These are phyloP conservation scores for Zymoseptoria brevis DNA, from an alignment of 2,329 filamentous ascomycete species.

Conservation along the genomic window DNA sequence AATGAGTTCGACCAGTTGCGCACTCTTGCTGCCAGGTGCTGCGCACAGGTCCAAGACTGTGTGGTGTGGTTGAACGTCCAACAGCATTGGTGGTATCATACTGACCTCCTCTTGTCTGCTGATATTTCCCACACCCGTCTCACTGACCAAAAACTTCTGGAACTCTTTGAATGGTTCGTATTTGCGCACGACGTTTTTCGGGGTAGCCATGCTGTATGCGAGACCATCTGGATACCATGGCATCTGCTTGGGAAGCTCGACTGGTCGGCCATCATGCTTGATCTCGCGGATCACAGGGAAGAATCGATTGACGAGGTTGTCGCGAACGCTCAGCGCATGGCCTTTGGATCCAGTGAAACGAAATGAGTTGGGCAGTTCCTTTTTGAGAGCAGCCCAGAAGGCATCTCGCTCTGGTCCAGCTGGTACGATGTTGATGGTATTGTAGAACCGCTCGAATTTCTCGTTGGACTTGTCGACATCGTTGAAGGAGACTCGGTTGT, in stretches of 20 bases:
- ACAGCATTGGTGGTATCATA: constrained; percentile 94
- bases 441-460: constrained; percentile 80
- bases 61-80: constrained; percentile 87
- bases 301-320: constrained; percentile 78
- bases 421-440: constrained; percentile 63
- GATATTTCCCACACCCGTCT: constrained; percentile 95
- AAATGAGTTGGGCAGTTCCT: constrained; percentile 93
- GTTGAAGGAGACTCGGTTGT: constrained; percentile 41
- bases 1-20: constrained; percentile 89
- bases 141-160: constrained; percentile 94
- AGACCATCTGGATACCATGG: constrained; percentile 91
- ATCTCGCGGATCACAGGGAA: constrained; percentile 85
- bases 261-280: constrained; percentile 69
- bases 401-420: constrained; percentile 63
- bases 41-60: constrained; percentile 92
- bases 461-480: constrained; percentile 72
- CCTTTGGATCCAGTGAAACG: constrained; percentile 93
- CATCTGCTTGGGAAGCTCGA: constrained; percentile 74
- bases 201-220: constrained; percentile 96
- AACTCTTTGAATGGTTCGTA: constrained; percentile 92
- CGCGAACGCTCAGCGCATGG: constrained; percentile 86
- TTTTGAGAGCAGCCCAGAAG: constrained; percentile 77
- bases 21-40: constrained; percentile 92
- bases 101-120: constrained; percentile 95
- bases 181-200: constrained; percentile 89